phyloP scores from a whole-genome alignment of 192 early-diverging fungal species.

The Physocladia obscura region DNA sequence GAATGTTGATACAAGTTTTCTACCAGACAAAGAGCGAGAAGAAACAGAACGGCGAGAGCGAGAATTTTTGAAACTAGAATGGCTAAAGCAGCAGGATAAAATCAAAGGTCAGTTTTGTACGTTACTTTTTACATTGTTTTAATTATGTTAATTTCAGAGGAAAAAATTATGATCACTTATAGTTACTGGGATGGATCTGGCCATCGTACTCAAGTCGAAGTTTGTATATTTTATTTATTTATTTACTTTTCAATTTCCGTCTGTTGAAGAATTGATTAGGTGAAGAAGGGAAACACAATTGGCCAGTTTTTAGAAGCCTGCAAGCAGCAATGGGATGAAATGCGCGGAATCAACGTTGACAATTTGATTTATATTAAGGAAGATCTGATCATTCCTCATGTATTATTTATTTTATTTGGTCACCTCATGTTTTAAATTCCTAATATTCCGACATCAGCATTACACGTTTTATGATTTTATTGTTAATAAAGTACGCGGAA shows the following conservation, averaged over 20 bases:
- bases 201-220: slow-evolving; percentile 77
- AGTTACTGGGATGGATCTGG: slow-evolving; percentile 97
- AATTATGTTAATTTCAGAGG: slow-evolving; percentile 40
- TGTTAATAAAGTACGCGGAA: slow-evolving; percentile 91
- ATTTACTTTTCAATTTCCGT: neutral
- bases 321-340: slow-evolving; percentile 76
- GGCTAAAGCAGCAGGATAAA: slow-evolving; percentile 78
- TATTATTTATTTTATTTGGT: slow-evolving; percentile 36
- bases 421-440: slow-evolving; percentile 5
- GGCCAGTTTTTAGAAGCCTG: slow-evolving; percentile 82
- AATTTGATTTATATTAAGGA: slow-evolving; percentile 91
- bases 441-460: slow-evolving; percentile 32
- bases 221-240: neutral
- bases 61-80: slow-evolving; percentile 76
- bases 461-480: slow-evolving; percentile 89
- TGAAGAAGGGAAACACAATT: slow-evolving; percentile 69
- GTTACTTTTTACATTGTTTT: neutral
- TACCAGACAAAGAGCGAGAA: slow-evolving; percentile 88
- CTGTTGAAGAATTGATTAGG: neutral
- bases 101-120: slow-evolving; percentile 61
- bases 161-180: slow-evolving; percentile 83
- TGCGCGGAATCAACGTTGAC: slow-evolving; percentile 78
- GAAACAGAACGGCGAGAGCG: slow-evolving; percentile 69
- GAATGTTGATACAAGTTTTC: slow-evolving; percentile 84
- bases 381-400: slow-evolving; percentile 94